A percentile compares a stretch with the other conserved stretches of the same genome.
These are phyloP conservation scores for Candida sonorensis DNA, from an alignment of 805 yeast genomes.

Conservation along the genomic window DNA sequence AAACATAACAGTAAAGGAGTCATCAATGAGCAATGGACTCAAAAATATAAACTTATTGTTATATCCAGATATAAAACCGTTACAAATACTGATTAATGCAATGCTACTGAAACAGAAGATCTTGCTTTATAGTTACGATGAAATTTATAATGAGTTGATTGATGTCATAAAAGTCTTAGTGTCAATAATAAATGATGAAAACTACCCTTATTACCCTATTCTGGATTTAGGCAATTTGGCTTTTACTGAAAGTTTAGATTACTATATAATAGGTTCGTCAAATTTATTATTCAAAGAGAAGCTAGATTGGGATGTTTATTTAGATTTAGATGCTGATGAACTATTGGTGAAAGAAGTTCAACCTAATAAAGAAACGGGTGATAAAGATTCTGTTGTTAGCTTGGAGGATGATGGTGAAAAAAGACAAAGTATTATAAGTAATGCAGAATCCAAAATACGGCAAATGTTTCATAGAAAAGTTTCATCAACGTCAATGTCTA, in stretches of 20 bases:
- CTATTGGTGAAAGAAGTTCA: slow-evolving; percentile 22
- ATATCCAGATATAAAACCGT: slow-evolving; percentile 15
- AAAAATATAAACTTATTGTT: slow-evolving; percentile 12
- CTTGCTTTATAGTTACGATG: slow-evolving; percentile 31
- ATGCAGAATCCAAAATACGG: slow-evolving; percentile 13
- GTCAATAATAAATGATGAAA: slow-evolving; percentile 30
- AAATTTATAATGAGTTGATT: slow-evolving; percentile 39
- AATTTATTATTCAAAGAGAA: slow-evolving; percentile 56
- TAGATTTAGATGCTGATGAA: slow-evolving; percentile 50
- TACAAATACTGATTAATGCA: slow-evolving; percentile 41
- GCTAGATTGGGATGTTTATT: slow-evolving; percentile 50
- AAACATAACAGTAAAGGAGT: no score
- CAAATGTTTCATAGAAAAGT: slow-evolving; percentile 16
- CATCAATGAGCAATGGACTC: no score
- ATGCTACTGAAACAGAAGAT: slow-evolving; percentile 41
- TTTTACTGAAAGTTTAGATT: slow-evolving; percentile 33
- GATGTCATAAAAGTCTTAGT: slow-evolving; percentile 37
- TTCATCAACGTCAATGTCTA: slow-evolving; percentile 4
- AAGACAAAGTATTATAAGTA: slow-evolving; percentile 9
- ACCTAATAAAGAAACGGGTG: slow-evolving; percentile 2
- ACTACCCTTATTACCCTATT: slow-evolving; percentile 35
- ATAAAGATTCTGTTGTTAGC: slow-evolving; percentile 1
- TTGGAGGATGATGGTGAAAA: slow-evolving; percentile 5
- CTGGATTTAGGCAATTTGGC: slow-evolving; percentile 56
- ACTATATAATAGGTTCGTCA: slow-evolving; percentile 58